A percentile compares a stretch with the other conserved stretches of the same genome.
Evolutionary conservation across 306 rosid genomes (phyloP).

Genomic region (Rosa chinensis): DNA sequence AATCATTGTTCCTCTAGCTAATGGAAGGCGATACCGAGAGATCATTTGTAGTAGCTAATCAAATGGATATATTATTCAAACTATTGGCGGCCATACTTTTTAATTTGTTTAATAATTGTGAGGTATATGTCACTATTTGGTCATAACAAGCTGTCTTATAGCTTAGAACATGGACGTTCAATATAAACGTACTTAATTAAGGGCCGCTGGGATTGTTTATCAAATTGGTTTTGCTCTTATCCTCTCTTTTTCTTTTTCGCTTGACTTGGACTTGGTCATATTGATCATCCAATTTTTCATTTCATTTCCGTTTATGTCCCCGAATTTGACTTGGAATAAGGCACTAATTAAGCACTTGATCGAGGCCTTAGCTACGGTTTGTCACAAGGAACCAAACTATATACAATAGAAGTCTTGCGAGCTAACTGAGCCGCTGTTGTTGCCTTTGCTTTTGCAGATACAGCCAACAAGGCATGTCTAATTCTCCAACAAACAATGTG

Average conservation of each 20-base stretch:
- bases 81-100: slow-evolving; percentile 11
- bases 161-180: not conserved
- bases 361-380: not conserved
- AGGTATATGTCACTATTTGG: not conserved
- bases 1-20: slow-evolving; percentile 6
- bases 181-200: not conserved
- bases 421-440: not conserved
- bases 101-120: not conserved
- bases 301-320: not conserved
- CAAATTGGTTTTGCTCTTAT: slow-evolving; percentile 13
- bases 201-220: not conserved
- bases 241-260: not conserved
- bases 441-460: not conserved
- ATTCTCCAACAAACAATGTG: not conserved
- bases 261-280: slow-evolving; percentile 16
- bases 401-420: not conserved
- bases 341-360: not conserved
- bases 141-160: slow-evolving; percentile 1
- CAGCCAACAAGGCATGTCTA: not conserved
- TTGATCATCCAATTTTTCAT: not conserved
- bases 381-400: not conserved
- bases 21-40: not conserved
- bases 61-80: not conserved
- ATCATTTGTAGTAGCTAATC: not conserved
- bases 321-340: not conserved